Evolutionary conservation across 305 asterid genomes (phyloP).

Genomic region (Coffea humblotiana): DNA sequence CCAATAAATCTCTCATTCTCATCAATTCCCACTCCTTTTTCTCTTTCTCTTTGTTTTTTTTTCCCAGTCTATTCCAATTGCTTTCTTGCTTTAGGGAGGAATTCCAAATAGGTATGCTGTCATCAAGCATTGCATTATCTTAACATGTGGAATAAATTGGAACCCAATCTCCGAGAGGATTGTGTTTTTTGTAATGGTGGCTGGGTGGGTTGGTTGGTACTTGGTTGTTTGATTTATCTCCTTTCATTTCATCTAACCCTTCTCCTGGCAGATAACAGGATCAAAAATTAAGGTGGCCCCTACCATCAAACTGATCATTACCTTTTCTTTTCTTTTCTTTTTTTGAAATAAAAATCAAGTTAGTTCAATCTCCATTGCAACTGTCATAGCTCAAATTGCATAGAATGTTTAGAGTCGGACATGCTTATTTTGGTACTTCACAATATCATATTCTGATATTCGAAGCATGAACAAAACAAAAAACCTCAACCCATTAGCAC

Average conservation of each 20-base stretch:
- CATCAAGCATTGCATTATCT: constrained; percentile 27
- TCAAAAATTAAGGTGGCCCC: constrained; percentile 28
- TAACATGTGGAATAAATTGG: constrained; percentile 35
- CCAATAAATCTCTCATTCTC: constrained; percentile 46
- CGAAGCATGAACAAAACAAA: no score
- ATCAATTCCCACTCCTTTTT: constrained; percentile 54
- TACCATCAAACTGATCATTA: constrained; percentile 13
- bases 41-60: constrained; percentile 1
- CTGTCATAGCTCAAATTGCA: background rate
- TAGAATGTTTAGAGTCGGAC: background rate
- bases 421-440: background rate
- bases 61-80: constrained; percentile 43
- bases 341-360: background rate
- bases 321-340: background rate
- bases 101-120: constrained; percentile 58
- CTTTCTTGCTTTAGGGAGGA: constrained; percentile 40
- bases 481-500: background rate
- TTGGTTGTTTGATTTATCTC: constrained; percentile 26
- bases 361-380: background rate
- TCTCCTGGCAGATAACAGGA: constrained; percentile 18
- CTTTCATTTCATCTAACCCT: constrained; percentile 22
- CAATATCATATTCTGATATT: background rate
- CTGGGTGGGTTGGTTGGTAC: constrained; percentile 36
- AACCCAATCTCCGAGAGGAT: constrained; percentile 22
- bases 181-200: constrained; percentile 30